A percentile compares a stretch with the other conserved stretches of the same genome.
phyloP scores from a whole-genome alignment of 208 protist species.

The Paratrypanosoma confusum region DNA sequence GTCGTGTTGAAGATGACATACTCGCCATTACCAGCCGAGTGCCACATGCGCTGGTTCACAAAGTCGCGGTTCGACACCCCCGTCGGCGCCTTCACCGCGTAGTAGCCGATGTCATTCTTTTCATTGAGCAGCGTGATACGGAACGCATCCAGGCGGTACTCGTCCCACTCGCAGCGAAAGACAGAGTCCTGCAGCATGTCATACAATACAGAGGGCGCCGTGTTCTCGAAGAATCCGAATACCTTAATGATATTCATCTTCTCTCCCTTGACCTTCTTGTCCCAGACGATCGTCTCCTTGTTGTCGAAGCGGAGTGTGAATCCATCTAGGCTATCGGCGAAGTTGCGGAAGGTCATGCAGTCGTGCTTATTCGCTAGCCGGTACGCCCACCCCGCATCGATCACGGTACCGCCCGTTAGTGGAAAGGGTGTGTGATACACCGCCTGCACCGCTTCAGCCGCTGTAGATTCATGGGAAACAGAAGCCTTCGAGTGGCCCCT shows the following conservation, averaged over 20 bases:
- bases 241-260: constrained; percentile 75
- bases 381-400: constrained; percentile 33
- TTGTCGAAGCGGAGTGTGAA: constrained; percentile 45
- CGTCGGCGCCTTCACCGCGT: constrained; percentile 69
- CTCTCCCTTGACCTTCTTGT: constrained; percentile 50
- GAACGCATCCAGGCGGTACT: constrained; percentile 55
- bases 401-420: constrained; percentile 26
- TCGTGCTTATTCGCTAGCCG: constrained; percentile 44
- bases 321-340: constrained; percentile 66
- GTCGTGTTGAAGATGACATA: constrained; percentile 87
- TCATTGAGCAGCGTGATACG: constrained; percentile 47
- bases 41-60: constrained; percentile 85
- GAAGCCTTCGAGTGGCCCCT: too few relatives aligned
- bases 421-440: constrained; percentile 51
- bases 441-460: too few relatives aligned
- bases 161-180: constrained; percentile 73
- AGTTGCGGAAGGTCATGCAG: constrained; percentile 50
- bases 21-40: constrained; percentile 45
- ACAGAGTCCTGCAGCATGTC: constrained; percentile 78
- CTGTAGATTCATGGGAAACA: too few relatives aligned
- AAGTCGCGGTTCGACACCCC: constrained; percentile 78
- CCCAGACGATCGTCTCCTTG: constrained; percentile 48
- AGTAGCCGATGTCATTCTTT: constrained; percentile 87
- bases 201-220: constrained; percentile 39
- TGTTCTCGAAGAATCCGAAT: constrained; percentile 52